Evolutionary conservation across 257 asterid genomes (phyloP).

Genomic region (Ocimum tenuiflorum): DNA sequence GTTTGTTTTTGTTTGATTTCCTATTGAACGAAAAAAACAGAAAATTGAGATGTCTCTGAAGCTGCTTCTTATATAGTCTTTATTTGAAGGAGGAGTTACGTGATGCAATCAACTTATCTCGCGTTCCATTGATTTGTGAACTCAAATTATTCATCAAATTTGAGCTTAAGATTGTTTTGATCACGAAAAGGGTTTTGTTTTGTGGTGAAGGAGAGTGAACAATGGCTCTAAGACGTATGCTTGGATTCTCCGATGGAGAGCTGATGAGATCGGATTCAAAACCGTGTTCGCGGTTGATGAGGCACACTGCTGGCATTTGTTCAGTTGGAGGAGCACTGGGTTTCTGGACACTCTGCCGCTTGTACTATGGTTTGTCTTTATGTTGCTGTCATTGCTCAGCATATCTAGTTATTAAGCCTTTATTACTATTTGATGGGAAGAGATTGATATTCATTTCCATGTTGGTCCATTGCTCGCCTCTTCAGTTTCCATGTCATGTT

Average conservation of each 20-base stretch:
- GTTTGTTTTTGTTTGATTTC: neutral
- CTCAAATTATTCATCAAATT: neutral
- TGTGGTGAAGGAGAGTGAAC: constrained; percentile 11
- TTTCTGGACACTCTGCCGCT: constrained; percentile 84
- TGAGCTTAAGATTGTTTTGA: neutral
- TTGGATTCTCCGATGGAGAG: constrained; percentile 81
- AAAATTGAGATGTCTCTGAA: neutral
- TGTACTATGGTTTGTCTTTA: constrained; percentile 60
- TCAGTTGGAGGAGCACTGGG: constrained; percentile 78
- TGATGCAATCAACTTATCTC: neutral
- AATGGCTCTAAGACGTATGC: constrained; percentile 74
- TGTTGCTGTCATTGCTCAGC: neutral
- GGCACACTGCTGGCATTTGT: constrained; percentile 80
- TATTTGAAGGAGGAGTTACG: neutral
- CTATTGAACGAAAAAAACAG: neutral
- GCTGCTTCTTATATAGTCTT: neutral
- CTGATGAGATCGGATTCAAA: constrained; percentile 84
- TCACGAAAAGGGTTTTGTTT: neutral
- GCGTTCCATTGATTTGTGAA: neutral
- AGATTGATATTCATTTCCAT: neutral
- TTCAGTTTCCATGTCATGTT: neutral
- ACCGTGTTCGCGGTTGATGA: constrained; percentile 74
- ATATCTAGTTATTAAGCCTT: neutral
- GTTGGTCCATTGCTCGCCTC: neutral
- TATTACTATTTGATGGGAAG: neutral